These are phyloP conservation scores for Multifurca ochricompacta DNA, from an alignment of 768 basidiomycete species.

Conservation along the genomic window DNA sequence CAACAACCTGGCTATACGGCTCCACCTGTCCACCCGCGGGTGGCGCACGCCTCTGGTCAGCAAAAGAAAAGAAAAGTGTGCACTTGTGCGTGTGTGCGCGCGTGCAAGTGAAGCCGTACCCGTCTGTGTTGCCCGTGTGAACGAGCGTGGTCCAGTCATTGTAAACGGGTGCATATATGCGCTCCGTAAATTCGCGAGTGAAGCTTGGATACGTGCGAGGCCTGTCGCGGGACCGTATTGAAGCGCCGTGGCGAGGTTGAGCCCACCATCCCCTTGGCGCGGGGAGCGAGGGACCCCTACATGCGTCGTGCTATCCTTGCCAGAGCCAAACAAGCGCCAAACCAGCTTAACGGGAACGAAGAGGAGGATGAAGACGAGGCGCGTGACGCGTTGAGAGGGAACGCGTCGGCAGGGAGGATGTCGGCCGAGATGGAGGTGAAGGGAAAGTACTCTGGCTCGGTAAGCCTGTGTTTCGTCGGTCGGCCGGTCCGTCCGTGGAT, in stretches of 20 bases:
- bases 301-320: slow-evolving; percentile 35
- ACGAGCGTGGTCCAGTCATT: slow-evolving; percentile 48
- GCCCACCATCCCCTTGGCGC: slow-evolving; percentile 31
- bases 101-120: slow-evolving; percentile 22
- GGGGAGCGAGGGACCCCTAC: slow-evolving; percentile 59
- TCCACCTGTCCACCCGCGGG: slow-evolving; percentile 39
- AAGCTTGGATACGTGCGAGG: slow-evolving; percentile 49
- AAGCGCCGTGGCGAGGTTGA: slow-evolving; percentile 57
- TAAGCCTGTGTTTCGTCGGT: too few relatives aligned
- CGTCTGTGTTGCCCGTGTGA: slow-evolving; percentile 67
- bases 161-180: slow-evolving; percentile 53
- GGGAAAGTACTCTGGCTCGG: slow-evolving; percentile 64
- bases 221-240: slow-evolving; percentile 60
- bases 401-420: slow-evolving; percentile 42
- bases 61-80: background rate
- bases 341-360: slow-evolving; percentile 46
- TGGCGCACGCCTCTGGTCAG: background rate
- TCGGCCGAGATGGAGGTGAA: slow-evolving; percentile 54
- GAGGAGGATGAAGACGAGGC: slow-evolving; percentile 24
- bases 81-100: background rate
- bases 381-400: slow-evolving; percentile 31
- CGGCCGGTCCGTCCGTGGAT: too few relatives aligned
- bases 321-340: slow-evolving; percentile 43
- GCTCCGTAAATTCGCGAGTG: slow-evolving; percentile 47
- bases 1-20: slow-evolving; percentile 49